These are phyloP conservation scores for Aspergillus oerlinghausenensis DNA, from an alignment of 2,329 filamentous ascomycete species.

Conservation along the genomic window DNA sequence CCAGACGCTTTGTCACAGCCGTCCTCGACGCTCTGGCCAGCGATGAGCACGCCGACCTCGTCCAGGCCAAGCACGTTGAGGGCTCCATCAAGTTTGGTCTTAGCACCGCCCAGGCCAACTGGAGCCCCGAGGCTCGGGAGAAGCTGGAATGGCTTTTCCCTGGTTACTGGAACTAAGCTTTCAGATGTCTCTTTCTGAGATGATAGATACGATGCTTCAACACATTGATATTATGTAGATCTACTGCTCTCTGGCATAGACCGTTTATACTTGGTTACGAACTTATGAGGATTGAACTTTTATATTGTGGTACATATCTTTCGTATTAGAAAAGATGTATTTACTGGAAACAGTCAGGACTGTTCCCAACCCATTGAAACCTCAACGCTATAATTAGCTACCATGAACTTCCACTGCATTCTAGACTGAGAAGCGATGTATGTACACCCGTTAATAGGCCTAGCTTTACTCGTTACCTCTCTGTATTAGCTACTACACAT, in stretches of 20 bases:
- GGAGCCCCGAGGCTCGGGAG: slow-evolving; percentile 68
- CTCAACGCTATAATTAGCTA: too few relatives aligned
- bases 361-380: too few relatives aligned
- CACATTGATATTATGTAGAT: not conserved
- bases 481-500: too few relatives aligned
- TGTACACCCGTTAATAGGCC: too few relatives aligned
- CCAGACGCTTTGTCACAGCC: slow-evolving; percentile 74
- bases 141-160: slow-evolving; percentile 86
- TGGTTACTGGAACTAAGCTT: slow-evolving; percentile 57
- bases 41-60: slow-evolving; percentile 68
- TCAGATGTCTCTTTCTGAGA: not conserved
- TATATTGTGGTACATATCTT: not conserved
- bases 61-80: slow-evolving; percentile 75
- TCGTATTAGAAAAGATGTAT: too few relatives aligned
- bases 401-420: too few relatives aligned
- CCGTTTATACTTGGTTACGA: slow-evolving; percentile 8
- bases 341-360: too few relatives aligned
- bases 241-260: slow-evolving; percentile 1
- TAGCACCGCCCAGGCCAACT: slow-evolving; percentile 75
- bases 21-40: slow-evolving; percentile 82
- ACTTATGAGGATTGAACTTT: slow-evolving; percentile 3
- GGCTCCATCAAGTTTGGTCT: slow-evolving; percentile 73
- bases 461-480: too few relatives aligned
- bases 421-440: too few relatives aligned
- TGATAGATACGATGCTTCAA: not conserved